Evolutionary conservation across 2,329 filamentous ascomycete genomes (phyloP).

Genomic region (Nemania abortiva): DNA sequence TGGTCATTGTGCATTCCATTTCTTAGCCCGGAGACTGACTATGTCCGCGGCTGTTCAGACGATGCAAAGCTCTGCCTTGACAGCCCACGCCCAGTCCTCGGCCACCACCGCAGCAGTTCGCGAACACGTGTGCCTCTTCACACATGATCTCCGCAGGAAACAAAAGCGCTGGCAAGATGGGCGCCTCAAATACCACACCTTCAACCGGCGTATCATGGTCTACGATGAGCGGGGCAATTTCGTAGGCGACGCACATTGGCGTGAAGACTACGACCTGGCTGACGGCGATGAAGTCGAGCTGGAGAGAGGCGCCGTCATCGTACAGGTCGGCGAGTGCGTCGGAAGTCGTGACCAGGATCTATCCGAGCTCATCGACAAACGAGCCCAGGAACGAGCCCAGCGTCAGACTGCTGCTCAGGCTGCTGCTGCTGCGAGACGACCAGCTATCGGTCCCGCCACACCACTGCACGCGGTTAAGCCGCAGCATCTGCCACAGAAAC

Average conservation of each 20-base stretch:
- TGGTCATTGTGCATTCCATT: background rate
- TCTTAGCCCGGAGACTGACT: background rate
- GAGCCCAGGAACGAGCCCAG: constrained; percentile 67
- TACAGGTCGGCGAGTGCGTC: constrained; percentile 83
- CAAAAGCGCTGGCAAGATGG: constrained; percentile 96
- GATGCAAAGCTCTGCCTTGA: constrained; percentile 44
- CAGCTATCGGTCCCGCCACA: constrained; percentile 41
- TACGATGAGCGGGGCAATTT: constrained; percentile 85
- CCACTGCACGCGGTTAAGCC: constrained; percentile 44
- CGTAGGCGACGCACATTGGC: constrained; percentile 88
- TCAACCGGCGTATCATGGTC: constrained; percentile 92
- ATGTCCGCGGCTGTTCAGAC: constrained; percentile 44
- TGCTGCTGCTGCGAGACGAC: constrained; percentile 55
- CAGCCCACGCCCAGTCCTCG: constrained; percentile 34
- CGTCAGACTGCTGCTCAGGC: constrained; percentile 53
- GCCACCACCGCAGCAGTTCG: constrained; percentile 72
- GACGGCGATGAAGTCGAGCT: constrained; percentile 87
- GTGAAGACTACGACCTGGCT: constrained; percentile 73
- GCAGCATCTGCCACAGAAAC: constrained; percentile 58
- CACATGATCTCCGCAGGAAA: constrained; percentile 85
- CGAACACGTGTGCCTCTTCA: constrained; percentile 89
- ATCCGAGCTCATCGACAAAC: constrained; percentile 78
- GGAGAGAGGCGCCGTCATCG: constrained; percentile 79
- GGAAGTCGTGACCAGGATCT: constrained; percentile 82
- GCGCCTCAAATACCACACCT: constrained; percentile 85